Evolutionary conservation across 345 rosid species (phyloP).

Genomic region (Limnanthes douglasii): DNA sequence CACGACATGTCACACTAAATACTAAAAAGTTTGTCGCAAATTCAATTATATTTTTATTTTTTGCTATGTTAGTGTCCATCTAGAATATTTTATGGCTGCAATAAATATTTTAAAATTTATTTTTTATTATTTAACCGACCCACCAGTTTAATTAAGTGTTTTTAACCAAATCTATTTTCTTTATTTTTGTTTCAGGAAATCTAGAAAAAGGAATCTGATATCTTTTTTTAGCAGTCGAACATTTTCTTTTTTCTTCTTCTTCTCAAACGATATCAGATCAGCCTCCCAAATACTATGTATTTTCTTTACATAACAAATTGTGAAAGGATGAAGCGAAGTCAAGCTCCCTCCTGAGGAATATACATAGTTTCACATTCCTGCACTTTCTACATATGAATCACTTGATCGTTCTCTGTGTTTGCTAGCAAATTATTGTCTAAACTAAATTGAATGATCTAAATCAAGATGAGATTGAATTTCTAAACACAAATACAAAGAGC

Average conservation of each 20-base stretch:
- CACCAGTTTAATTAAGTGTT: too few relatives aligned
- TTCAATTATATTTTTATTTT: too few relatives aligned
- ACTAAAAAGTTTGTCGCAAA: too few relatives aligned
- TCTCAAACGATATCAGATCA: slow-evolving; percentile 15
- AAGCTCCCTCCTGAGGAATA: slow-evolving; percentile 47
- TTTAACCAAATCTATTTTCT: too few relatives aligned
- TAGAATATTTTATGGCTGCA: too few relatives aligned
- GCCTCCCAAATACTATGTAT: slow-evolving; percentile 13
- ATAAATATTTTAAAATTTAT: too few relatives aligned
- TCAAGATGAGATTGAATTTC: slow-evolving; percentile 85
- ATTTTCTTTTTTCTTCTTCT: slow-evolving; percentile 61
- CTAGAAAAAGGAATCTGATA: slow-evolving; percentile 47
- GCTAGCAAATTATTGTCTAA: slow-evolving; percentile 42
- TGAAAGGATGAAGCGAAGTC: slow-evolving; percentile 46
- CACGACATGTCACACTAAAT: too few relatives aligned
- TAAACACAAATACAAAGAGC: slow-evolving; percentile 74
- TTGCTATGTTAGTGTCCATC: too few relatives aligned
- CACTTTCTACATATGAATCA: slow-evolving; percentile 82
- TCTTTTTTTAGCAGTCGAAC: slow-evolving; percentile 22
- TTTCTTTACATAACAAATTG: slow-evolving; percentile 17
- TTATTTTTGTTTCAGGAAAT: too few relatives aligned
- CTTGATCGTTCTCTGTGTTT: slow-evolving; percentile 71
- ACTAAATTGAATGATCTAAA: slow-evolving; percentile 79
- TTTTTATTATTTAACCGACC: too few relatives aligned
- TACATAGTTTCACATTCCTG: slow-evolving; percentile 70